Evolutionary conservation across 352 stramenopile species (phyloP), one percentile per base, ranked within the genome.

Genomic region (Elongisporangium undulatum): DNA sequence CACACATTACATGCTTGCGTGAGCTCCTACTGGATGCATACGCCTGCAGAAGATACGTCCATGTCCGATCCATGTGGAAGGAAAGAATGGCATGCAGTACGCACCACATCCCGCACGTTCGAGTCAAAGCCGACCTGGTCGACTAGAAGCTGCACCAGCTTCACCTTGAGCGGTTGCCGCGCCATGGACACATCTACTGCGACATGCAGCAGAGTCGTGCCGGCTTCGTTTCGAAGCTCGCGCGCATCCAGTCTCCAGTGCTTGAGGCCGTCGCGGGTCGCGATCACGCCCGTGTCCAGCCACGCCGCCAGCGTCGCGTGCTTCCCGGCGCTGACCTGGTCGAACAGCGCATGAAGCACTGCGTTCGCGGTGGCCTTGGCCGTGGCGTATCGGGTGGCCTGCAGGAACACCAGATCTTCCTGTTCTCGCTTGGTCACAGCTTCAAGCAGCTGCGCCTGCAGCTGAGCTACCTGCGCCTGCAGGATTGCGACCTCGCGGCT

Each of bases 301-400:
- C 81, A 95, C 19, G 71, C 57, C 45, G 64, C 71, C 4, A 95
- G 58, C 39, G 76, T 79, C 7, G 70, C 64, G 34, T 67, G 63
- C 62, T 93, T 92, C 21, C 72, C 82, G 24, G 59, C 53, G 48
- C 72, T 89, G 9, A 72, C 78, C 53, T 89, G 83, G 64, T 89
- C 82, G 60, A 95, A 95, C 10, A 95, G 69, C 29, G 78, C 72
- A 61, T 90, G 80, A 4, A 93, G 69, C 20, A 93, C 80, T 0
- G 77, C 83, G 54, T 92, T 92, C 21, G 82, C 80, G 4, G 73
- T 79, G 54, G 83, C 77, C 52, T 95, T 95, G 23, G 85, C 83
- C 15, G 75, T 69, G 51, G 73, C 76, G 61, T 79, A 92, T 48
- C 62, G 45, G 63, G 82, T 75, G 2, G 78, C 74, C 55, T 85